phyloP scores from a whole-genome alignment of 129 eudicot species.

The Logfia minima region DNA sequence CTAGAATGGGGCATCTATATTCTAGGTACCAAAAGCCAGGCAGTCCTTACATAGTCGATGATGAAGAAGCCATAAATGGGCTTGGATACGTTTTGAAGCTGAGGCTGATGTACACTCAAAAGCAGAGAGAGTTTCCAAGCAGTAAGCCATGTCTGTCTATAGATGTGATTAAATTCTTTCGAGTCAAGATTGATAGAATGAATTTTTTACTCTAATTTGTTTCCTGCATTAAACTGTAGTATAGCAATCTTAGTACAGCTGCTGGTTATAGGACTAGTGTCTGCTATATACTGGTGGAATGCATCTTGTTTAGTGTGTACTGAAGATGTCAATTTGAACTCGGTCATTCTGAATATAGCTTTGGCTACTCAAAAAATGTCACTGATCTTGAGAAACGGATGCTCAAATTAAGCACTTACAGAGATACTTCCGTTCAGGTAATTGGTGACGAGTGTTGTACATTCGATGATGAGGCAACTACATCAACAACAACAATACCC shows the following conservation, averaged over 20 bases:
- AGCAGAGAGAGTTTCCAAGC: slow-evolving; percentile 88
- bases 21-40: slow-evolving; percentile 77
- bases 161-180: not conserved
- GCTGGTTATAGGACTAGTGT: not conserved
- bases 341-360: not conserved
- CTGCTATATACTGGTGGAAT: not conserved
- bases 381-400: too few species aligned
- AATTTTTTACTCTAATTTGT: not conserved
- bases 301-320: slow-evolving; percentile 3
- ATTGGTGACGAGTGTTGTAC: too few species aligned
- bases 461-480: too few species aligned
- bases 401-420: too few species aligned
- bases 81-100: slow-evolving; percentile 91
- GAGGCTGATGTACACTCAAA: slow-evolving; percentile 52
- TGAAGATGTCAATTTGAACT: not conserved
- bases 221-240: not conserved
- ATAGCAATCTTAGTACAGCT: not conserved
- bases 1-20: slow-evolving; percentile 63
- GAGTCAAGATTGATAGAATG: not conserved
- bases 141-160: slow-evolving; percentile 44
- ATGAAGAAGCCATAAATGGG: slow-evolving; percentile 83
- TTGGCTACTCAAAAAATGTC: too few species aligned
- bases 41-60: slow-evolving; percentile 66
- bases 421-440: too few species aligned
- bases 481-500: too few species aligned